Evolutionary conservation across 768 basidiomycete genomes (phyloP), one percentile per base, ranked within the genome.

Genomic region (Austroboletus festivus): DNA sequence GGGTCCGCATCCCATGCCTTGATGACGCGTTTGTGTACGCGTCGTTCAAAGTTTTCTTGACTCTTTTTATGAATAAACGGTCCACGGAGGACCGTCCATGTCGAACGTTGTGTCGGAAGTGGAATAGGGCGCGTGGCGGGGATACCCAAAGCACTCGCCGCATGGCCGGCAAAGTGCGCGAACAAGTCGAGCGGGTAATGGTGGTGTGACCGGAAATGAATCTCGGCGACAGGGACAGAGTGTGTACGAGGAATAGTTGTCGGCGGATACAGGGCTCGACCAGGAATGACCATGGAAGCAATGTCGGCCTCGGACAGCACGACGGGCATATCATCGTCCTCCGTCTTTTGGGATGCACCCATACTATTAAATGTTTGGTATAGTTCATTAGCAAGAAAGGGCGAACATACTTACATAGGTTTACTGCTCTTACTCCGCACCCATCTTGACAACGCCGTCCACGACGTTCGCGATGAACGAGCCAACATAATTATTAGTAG

Each of bases 1-100:
- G 79, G 71, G 60, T 93, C 78, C 16, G 93, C 82, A 67, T 98
- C 95, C 77, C 81, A 98, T 0, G 93, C 89, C 68, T 93, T 94
- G 70, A 98, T 82, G 33, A 79, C 79, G 11, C 94, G 80, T 61
- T 88, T 89, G 62, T 94, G 88, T 45, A 85, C 83, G 58, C 74
- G 79, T 22, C 90, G 74, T 65, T 93, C 86, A 65, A 95, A 98
- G 69, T 97, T 98, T 73, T 98, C 93, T 68, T 97, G 93, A 16
- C 79, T 73, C 69, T 95, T 96, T 63, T 98, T 98, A 67, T 94
- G 86, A 5, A 81, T 84, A 63, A 98, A 98, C 10, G 95, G 94
- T 4, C 82, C 79, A 30, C 85, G 80, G 9, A 78, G 75, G 16
- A 96, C 93, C 0, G 95, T 96, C 84, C 89, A 91, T 10, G 96